Evolutionary conservation across 169 alveolate species (phyloP), one percentile per base, ranked within the genome.

Genomic region (Perkinsus marinus): DNA sequence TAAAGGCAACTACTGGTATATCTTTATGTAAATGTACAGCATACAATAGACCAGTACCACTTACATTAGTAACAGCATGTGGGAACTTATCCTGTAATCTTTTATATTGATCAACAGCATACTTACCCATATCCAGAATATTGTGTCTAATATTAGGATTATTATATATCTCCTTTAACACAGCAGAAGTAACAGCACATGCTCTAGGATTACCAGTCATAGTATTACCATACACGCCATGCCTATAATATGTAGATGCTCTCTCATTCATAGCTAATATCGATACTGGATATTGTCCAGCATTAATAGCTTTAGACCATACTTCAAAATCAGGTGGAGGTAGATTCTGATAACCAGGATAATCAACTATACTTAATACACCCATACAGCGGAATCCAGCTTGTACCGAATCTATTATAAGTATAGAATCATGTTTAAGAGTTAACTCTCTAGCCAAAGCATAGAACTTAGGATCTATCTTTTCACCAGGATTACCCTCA

Each of bases 291-390:
- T 89, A 89, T 39, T 89, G 91, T 3, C 91, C 91, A 26, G 39
- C 91, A 41, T 89, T 89, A 17, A 89, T 89, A 10, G 91, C 91
- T 41, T 89, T 89, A 6, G 47, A 36, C 41, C 26, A 89, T 19
- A 89, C 91, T 38, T 89, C 91, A 41, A 89, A 89, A 41, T 89
- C 91, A 39, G 91, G 91, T 26, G 68, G 68, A 3, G 91, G 91
- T 22, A 89, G 36, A 26, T 89, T 89, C 37, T 89, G 68, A 41
- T 39, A 89, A 38, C 68, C 68, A 30, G 91, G 91, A 38, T 89
- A 89, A 41, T 89, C 91, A 5, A 89, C 68, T 6, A 89, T 89
- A 39, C 68, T 39, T 22, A 89, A 17, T 39, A 39, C 46, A 10
- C 91, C 91, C 46, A 41, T 89, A 30, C 68, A 26, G 26, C 91